phyloP scores from a whole-genome alignment of 2,329 filamentous ascomycete species.

The Thyridium curvatum region DNA sequence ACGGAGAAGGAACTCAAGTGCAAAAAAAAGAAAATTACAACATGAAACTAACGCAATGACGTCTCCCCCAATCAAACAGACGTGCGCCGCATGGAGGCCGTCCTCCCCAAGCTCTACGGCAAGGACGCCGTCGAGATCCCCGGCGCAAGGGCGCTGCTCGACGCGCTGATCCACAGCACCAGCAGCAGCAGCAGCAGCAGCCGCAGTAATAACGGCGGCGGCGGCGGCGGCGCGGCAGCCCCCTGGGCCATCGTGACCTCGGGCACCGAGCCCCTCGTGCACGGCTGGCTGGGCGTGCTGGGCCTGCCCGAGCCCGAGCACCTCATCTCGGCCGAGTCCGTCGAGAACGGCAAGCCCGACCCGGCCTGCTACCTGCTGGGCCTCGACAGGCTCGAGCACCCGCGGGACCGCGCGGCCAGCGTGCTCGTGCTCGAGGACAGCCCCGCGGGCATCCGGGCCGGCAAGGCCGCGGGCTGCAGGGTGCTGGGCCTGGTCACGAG shows the following conservation, averaged over 20 bases:
- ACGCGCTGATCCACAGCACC: slow-evolving; percentile 52
- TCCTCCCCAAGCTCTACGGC: slow-evolving; percentile 71
- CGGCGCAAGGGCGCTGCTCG: slow-evolving; percentile 67
- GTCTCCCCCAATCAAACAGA: slow-evolving; percentile 44
- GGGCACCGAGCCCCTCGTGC: slow-evolving; percentile 60
- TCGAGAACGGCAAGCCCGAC: slow-evolving; percentile 70
- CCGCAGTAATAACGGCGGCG: too few relatives aligned
- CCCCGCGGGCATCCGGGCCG: slow-evolving; percentile 75
- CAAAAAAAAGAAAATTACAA: too few relatives aligned
- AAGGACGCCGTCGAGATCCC: slow-evolving; percentile 78
- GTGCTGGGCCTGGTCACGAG: slow-evolving; percentile 83
- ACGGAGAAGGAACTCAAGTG: too few relatives aligned
- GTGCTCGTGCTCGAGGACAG: slow-evolving; percentile 84
- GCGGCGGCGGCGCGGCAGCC: too few relatives aligned
- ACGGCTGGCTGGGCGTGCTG: slow-evolving; percentile 66
- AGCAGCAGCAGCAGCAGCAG: too few relatives aligned
- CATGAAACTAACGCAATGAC: too few relatives aligned
- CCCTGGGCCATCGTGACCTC: slow-evolving; percentile 87
- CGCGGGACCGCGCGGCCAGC: slow-evolving; percentile 34
- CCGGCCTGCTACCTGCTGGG: slow-evolving; percentile 68
- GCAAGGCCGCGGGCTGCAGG: slow-evolving; percentile 79
- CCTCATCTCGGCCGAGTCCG: slow-evolving; percentile 71
- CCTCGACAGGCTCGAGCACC: slow-evolving; percentile 53
- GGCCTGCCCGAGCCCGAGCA: slow-evolving; percentile 58
- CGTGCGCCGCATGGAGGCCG: slow-evolving; percentile 69